Evolutionary conservation across 2,329 filamentous ascomycete species (phyloP).

Genomic region (Colletotrichum cuscutae): DNA sequence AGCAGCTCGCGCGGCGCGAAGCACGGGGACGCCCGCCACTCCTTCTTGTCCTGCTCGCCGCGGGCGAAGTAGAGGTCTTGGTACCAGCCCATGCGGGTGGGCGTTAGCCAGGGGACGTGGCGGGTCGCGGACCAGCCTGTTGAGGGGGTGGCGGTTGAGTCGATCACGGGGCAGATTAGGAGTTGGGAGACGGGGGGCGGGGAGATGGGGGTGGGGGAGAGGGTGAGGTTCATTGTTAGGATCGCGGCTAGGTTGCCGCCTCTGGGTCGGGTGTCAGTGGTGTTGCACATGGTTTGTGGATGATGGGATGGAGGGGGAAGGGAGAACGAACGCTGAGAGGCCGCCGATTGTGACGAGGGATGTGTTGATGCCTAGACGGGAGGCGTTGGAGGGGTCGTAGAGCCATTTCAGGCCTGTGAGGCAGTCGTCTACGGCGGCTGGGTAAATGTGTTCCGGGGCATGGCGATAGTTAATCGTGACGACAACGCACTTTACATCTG

Average conservation of each 20-base stretch:
- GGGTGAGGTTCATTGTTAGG: slow-evolving; percentile 35
- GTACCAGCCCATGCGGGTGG: slow-evolving; percentile 48
- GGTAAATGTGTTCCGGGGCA: slow-evolving; percentile 48
- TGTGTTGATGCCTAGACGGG: slow-evolving; percentile 40
- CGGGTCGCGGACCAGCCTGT: slow-evolving; percentile 33
- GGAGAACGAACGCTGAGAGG: slow-evolving; percentile 39
- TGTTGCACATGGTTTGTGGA: too few species aligned
- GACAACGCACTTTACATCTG: slow-evolving; percentile 42
- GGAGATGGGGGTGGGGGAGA: not conserved
- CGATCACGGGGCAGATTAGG: slow-evolving; percentile 46
- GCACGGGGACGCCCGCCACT: slow-evolving; percentile 47
- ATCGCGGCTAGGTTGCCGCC: slow-evolving; percentile 36
- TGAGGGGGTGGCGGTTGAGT: slow-evolving; percentile 45
- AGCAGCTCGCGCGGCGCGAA: slow-evolving; percentile 40
- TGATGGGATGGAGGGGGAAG: too few species aligned
- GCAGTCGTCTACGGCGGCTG: slow-evolving; percentile 46
- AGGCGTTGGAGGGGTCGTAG: slow-evolving; percentile 20
- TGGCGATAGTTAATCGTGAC: slow-evolving; percentile 48
- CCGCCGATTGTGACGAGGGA: slow-evolving; percentile 44
- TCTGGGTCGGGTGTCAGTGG: slow-evolving; percentile 4
- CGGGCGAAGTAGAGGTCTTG: slow-evolving; percentile 46
- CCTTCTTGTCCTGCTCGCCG: slow-evolving; percentile 36
- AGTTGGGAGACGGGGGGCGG: slow-evolving; percentile 27
- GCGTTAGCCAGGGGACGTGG: slow-evolving; percentile 46
- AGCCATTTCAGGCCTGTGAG: slow-evolving; percentile 47